Conservation (phyloP, 768 basidiomycete genomes). For the Phallus indusiatus region DNA sequence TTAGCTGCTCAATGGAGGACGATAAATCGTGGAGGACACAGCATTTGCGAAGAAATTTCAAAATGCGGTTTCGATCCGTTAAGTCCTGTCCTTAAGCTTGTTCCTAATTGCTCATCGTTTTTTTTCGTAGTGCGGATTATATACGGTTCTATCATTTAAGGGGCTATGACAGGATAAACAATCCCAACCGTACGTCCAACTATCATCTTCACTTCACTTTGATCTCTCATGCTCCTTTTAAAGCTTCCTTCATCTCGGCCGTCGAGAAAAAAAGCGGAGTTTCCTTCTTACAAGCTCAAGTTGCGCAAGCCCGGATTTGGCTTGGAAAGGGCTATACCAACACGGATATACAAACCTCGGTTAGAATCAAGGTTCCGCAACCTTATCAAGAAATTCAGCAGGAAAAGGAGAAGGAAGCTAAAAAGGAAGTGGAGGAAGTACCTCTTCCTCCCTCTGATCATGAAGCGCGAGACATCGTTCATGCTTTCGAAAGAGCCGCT, state of each 20-base stretch:
- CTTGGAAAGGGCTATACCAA: slow-evolving; percentile 39
- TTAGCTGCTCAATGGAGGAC: slow-evolving; percentile 84
- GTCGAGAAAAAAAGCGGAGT: slow-evolving; percentile 73
- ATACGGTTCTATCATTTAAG: slow-evolving; percentile 91
- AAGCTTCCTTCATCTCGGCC: slow-evolving; percentile 45
- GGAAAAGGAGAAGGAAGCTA: slow-evolving; percentile 39
- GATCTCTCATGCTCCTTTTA: not conserved
- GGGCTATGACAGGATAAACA: slow-evolving; percentile 84
- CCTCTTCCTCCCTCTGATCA: slow-evolving; percentile 55
- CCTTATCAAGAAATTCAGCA: slow-evolving; percentile 41
- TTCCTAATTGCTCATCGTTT: not conserved
- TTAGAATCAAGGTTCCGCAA: slow-evolving; percentile 48
- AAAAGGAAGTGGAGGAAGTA: slow-evolving; percentile 49
- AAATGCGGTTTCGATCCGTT: slow-evolving; percentile 74
- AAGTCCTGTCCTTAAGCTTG: slow-evolving; percentile 17
- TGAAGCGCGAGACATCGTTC: slow-evolving; percentile 58
- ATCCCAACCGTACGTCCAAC: slow-evolving; percentile 44
- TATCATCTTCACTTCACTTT: not conserved
- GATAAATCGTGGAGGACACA: slow-evolving; percentile 82
- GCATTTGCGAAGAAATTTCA: slow-evolving; percentile 76
- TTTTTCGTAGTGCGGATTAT: slow-evolving; percentile 51
- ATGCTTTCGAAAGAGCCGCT: slow-evolving; percentile 63
- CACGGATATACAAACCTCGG: slow-evolving; percentile 34
- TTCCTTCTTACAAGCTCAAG: slow-evolving; percentile 76
- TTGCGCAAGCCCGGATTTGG: slow-evolving; percentile 75